A percentile compares a stretch with the other conserved stretches of the same genome.
phyloP scores from a whole-genome alignment of 495 filamentous ascomycete genomes.

The Trichocladium uniseriatum region DNA sequence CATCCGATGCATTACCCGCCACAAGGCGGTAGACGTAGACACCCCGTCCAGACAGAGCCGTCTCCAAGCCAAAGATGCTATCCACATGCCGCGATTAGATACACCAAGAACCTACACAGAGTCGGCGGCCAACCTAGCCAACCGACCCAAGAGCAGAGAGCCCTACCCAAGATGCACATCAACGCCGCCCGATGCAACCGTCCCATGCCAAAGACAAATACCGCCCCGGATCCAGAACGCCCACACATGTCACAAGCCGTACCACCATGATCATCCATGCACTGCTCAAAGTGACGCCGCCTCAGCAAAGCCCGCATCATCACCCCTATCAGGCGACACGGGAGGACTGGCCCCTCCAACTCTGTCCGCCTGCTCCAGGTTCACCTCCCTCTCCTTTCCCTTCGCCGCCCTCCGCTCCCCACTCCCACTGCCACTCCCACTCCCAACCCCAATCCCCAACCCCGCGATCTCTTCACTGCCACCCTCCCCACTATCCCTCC shows the following conservation, averaged over 20 bases:
- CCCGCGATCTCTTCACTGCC: not conserved
- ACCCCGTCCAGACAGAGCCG: too few relatives aligned
- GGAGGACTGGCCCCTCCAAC: not conserved
- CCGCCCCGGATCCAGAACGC: not conserved
- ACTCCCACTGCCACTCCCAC: too few relatives aligned
- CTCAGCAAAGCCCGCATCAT: conserved; percentile 10
- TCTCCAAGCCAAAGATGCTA: too few relatives aligned
- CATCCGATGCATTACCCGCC: too few relatives aligned
- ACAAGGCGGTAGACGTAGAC: too few relatives aligned
- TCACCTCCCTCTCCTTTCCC: conserved; percentile 4
- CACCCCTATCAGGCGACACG: conserved; percentile 11
- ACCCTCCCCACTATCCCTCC: too few relatives aligned
- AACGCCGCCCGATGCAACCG: conserved; percentile 17
- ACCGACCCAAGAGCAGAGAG: not conserved
- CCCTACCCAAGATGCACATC: conserved; percentile 1
- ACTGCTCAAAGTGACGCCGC: conserved; percentile 27
- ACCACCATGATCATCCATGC: too few relatives aligned
- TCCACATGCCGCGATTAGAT: too few relatives aligned
- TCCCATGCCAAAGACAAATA: not conserved
- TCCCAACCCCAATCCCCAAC: not conserved
- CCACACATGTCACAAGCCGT: too few relatives aligned
- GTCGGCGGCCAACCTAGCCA: too few relatives aligned
- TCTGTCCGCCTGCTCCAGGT: not conserved
- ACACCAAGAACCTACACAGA: too few relatives aligned
- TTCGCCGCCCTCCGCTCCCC: not conserved